Percentiles rank a stretch among this genome's conserved stretches.
phyloP scores from a whole-genome alignment of 352 stramenopile species.

The Globisporangium okanoganense region DNA sequence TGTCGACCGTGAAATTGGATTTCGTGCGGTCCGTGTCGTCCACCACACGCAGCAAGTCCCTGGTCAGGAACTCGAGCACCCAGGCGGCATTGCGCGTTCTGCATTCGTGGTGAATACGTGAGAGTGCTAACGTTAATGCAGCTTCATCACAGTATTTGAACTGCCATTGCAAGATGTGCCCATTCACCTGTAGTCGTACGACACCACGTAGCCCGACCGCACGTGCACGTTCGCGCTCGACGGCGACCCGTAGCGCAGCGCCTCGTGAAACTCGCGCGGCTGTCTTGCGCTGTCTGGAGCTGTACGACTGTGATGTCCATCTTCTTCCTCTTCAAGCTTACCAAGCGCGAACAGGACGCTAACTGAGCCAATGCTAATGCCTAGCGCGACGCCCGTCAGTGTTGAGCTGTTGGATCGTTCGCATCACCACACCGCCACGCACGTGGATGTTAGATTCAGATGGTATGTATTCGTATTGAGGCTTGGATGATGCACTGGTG shows the following conservation, averaged over 20 bases:
- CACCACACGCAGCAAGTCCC: slow-evolving; percentile 52
- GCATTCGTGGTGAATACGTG: not conserved
- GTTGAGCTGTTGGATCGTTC: slow-evolving; percentile 22
- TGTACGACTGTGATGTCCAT: slow-evolving; percentile 8
- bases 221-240: slow-evolving; percentile 69
- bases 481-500: not conserved
- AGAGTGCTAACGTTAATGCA: not conserved
- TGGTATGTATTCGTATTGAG: not conserved
- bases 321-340: slow-evolving; percentile 17
- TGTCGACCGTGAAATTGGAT: slow-evolving; percentile 86
- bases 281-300: not conserved
- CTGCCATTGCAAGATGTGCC: not conserved
- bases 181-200: slow-evolving; percentile 76
- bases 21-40: slow-evolving; percentile 80
- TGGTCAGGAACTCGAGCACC: slow-evolving; percentile 84
- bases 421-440: not conserved
- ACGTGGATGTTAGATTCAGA: not conserved
- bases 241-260: slow-evolving; percentile 66
- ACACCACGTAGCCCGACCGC: slow-evolving; percentile 76
- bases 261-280: slow-evolving; percentile 35
- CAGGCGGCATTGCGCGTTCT: slow-evolving; percentile 83
- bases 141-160: not conserved
- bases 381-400: slow-evolving; percentile 39
- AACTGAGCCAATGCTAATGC: slow-evolving; percentile 46
- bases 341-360: slow-evolving; percentile 39